phyloP scores from a whole-genome alignment of 2,329 filamentous ascomycete species.

The Fusarium sp. region DNA sequence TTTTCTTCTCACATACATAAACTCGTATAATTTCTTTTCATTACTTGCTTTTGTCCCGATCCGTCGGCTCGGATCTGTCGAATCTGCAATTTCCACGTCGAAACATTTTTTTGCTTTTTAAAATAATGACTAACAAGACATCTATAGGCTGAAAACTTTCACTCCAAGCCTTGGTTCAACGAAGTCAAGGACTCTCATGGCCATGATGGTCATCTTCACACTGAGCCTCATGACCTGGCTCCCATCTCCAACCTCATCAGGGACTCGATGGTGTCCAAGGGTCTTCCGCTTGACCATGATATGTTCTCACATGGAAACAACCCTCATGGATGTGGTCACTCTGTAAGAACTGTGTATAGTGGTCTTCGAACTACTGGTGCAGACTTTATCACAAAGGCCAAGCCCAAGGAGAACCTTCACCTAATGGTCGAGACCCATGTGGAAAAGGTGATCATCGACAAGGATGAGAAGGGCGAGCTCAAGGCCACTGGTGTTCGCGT shows the following conservation, averaged over 20 bases:
- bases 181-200: constrained; percentile 60
- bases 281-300: constrained; percentile 65
- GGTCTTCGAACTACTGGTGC: constrained; percentile 64
- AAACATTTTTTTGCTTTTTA: background rate
- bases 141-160: constrained; percentile 64
- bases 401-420: constrained; percentile 55
- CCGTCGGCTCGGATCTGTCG: background rate
- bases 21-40: background rate
- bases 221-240: constrained; percentile 67
- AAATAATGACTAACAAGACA: background rate
- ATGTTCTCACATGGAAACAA: constrained; percentile 66
- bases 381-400: constrained; percentile 59
- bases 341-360: constrained; percentile 61
- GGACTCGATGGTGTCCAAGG: constrained; percentile 65
- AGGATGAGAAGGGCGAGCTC: constrained; percentile 45
- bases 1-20: background rate
- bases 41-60: background rate
- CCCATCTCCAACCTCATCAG: constrained; percentile 66
- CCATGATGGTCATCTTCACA: constrained; percentile 62
- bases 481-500: constrained; percentile 57
- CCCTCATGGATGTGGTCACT: constrained; percentile 66
- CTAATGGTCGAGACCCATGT: constrained; percentile 61
- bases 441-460: constrained; percentile 62
- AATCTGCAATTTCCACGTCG: background rate
- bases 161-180: constrained; percentile 67